Percentiles rank a stretch among this genome's conserved stretches.
Conservation (phyloP, 2,329 filamentous ascomycete species). For the Dothideomycetes sp. region DNA sequence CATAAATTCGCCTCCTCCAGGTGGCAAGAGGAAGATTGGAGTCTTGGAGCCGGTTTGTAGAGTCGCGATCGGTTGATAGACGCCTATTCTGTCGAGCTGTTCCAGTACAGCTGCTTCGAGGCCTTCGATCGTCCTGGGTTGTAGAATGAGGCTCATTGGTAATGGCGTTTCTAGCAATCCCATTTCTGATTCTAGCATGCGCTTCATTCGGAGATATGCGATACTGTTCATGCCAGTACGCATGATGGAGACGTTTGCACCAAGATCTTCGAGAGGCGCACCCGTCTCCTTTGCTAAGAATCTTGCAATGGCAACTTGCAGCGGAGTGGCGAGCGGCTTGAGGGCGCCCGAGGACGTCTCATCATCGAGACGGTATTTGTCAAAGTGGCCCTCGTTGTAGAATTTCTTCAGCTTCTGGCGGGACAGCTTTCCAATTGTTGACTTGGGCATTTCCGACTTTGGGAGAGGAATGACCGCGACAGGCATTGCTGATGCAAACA, state of each 20-base stretch:
- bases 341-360: not conserved
- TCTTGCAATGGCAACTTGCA: not conserved
- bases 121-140: slow-evolving; percentile 10
- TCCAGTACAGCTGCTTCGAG: slow-evolving; percentile 11
- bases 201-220: slow-evolving; percentile 7
- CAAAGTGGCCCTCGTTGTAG: slow-evolving; percentile 10
- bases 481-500: slow-evolving; percentile 4
- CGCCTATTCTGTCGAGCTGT: slow-evolving; percentile 1
- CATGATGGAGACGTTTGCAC: not conserved
- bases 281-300: not conserved
- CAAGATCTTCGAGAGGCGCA: not conserved
- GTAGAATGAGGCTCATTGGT: not conserved
- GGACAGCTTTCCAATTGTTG: slow-evolving; percentile 16
- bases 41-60: slow-evolving; percentile 18
- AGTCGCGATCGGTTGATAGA: slow-evolving; percentile 23
- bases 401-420: slow-evolving; percentile 12
- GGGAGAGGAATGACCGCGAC: slow-evolving; percentile 13
- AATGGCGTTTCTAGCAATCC: not conserved
- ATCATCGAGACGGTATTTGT: slow-evolving; percentile 1
- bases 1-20: slow-evolving; percentile 28
- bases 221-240: slow-evolving; percentile 2
- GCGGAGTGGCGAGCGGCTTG: not conserved
- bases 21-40: slow-evolving; percentile 26
- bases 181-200: not conserved
- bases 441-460: slow-evolving; percentile 12